Conservation (phyloP, 225 moss, liverwort and hornwort genomes). For the Neckera pumila region DNA sequence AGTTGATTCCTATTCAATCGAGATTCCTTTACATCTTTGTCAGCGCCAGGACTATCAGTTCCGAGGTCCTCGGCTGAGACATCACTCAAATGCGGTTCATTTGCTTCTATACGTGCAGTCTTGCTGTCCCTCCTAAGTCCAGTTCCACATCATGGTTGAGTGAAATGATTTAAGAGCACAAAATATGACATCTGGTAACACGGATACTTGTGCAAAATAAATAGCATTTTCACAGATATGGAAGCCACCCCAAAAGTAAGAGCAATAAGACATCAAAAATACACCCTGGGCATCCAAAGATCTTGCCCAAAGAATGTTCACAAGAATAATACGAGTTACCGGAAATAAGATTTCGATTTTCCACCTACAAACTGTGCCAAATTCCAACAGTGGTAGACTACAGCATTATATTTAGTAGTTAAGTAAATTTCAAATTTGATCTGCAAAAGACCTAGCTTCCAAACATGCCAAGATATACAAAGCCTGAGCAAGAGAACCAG, state of each 20-base stretch:
- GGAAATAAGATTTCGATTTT: background rate
- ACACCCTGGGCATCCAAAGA: background rate
- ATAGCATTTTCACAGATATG: background rate
- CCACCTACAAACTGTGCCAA: background rate
- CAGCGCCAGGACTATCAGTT: conserved; percentile 34
- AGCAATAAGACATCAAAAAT: background rate
- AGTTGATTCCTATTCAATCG: conserved; percentile 29
- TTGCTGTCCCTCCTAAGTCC: conserved; percentile 51
- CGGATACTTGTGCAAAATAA: background rate
- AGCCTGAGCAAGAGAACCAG: background rate
- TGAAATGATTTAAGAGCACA: background rate
- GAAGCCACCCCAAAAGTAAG: background rate
- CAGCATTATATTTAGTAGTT: background rate
- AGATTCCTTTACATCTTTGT: conserved; percentile 37
- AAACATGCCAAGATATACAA: background rate
- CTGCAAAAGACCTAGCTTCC: background rate
- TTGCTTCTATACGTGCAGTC: conserved; percentile 39
- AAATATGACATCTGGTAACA: background rate
- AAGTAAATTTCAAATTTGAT: background rate
- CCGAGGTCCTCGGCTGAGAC: conserved; percentile 54
- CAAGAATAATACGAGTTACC: background rate
- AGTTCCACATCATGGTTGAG: conserved; percentile 18
- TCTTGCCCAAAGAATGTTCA: background rate
- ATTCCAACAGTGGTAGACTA: background rate
- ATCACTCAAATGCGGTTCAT: conserved; percentile 50